phyloP scores from a whole-genome alignment of 225 moss, liverwort and hornwort species.

The Bryoerythrophyllum caledonicum region DNA sequence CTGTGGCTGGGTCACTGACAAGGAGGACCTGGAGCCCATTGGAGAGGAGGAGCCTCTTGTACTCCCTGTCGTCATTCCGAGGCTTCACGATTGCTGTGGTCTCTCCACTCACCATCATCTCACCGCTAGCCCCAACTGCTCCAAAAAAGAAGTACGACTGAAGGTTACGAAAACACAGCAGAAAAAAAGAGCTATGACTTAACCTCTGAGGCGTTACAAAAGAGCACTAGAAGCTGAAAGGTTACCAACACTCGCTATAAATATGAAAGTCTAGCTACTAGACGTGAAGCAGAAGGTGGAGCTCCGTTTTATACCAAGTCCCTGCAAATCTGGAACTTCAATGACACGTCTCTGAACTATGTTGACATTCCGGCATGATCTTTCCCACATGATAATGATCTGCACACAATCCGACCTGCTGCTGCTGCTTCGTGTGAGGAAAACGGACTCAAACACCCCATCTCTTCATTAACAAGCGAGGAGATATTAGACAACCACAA shows the following conservation, averaged over 20 bases:
- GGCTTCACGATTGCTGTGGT: slow-evolving; percentile 62
- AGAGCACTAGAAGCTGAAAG: background rate
- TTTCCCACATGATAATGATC: background rate
- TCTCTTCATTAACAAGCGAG: too few species aligned
- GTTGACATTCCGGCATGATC: slow-evolving; percentile 29
- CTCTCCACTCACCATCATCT: slow-evolving; percentile 41
- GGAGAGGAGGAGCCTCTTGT: slow-evolving; percentile 59
- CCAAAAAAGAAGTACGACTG: background rate
- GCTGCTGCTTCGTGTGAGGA: too few species aligned
- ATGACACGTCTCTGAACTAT: slow-evolving; percentile 29
- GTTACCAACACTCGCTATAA: background rate
- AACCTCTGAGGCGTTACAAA: background rate
- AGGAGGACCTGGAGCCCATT: slow-evolving; percentile 76
- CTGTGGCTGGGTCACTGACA: slow-evolving; percentile 84
- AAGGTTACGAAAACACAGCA: too few species aligned
- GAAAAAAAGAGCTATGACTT: background rate
- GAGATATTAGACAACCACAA: too few species aligned
- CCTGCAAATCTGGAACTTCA: slow-evolving; percentile 36
- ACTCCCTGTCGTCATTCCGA: slow-evolving; percentile 68
- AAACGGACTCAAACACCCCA: too few species aligned
- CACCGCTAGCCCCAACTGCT: background rate
- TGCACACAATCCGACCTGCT: too few species aligned
- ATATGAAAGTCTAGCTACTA: background rate
- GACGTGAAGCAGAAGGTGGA: slow-evolving; percentile 27
- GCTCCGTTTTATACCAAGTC: slow-evolving; percentile 14